phyloP scores from a whole-genome alignment of 2,329 filamentous ascomycete genomes.

The Fusarium illudens region DNA sequence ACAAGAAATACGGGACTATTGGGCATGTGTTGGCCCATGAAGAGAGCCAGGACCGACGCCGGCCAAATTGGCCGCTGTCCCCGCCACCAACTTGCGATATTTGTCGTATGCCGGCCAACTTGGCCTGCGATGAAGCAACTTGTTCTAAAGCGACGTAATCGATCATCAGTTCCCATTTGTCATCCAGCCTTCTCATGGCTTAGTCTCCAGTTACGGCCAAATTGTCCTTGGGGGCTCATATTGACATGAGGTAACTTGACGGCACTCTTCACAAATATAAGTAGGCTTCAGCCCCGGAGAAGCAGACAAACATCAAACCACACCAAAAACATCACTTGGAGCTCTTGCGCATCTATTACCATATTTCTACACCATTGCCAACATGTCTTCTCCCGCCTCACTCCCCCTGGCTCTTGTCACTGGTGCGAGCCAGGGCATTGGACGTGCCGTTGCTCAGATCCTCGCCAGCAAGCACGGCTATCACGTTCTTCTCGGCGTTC shows the following conservation, averaged over 20 bases:
- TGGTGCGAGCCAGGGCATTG: slow-evolving; percentile 38
- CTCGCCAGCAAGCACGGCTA: slow-evolving; percentile 41
- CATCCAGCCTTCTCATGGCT: background rate
- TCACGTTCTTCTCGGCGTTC: slow-evolving; percentile 47
- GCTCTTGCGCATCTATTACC: background rate
- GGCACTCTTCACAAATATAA: background rate
- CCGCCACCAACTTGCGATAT: background rate
- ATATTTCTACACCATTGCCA: background rate
- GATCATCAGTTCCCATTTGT: background rate
- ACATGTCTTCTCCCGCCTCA: slow-evolving; percentile 10
- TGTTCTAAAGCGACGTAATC: background rate
- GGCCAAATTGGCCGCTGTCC: background rate
- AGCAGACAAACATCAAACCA: background rate
- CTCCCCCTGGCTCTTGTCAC: slow-evolving; percentile 32
- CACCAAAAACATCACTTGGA: background rate
- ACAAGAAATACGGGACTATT: background rate
- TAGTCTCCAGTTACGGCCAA: too few species aligned
- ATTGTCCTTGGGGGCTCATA: too few species aligned
- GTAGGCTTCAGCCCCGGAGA: background rate
- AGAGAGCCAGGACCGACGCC: background rate
- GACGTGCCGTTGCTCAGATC: slow-evolving; percentile 22
- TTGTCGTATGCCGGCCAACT: background rate
- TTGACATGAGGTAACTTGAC: background rate
- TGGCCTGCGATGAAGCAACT: background rate
- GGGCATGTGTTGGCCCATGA: background rate